Percentiles rank a stretch among this genome's conserved stretches.
phyloP scores from a whole-genome alignment of 495 filamentous ascomycete species.

The Penicillium bialowiezense region DNA sequence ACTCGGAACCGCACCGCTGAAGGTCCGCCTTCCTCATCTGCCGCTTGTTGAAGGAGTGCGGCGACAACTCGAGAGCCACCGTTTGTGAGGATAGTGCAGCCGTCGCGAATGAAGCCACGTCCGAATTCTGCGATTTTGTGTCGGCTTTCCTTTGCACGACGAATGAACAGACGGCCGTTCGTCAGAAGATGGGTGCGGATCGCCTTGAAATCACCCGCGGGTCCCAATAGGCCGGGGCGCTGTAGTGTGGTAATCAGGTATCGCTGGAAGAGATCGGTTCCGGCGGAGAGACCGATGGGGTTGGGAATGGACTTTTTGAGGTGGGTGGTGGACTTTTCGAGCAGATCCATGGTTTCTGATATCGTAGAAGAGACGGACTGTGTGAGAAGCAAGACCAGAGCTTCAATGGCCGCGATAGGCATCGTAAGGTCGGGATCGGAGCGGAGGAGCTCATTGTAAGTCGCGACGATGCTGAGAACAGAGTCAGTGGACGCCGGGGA shows the following conservation, averaged over 20 bases:
- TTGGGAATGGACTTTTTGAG: constrained; percentile 77
- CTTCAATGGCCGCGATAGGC: constrained; percentile 94
- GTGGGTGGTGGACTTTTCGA: constrained; percentile 68
- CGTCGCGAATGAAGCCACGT: constrained; percentile 70
- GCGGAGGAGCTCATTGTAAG: constrained; percentile 57
- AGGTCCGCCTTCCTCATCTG: constrained; percentile 57
- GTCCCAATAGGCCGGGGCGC: constrained; percentile 49
- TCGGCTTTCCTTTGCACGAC: constrained; percentile 79
- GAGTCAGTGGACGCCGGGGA: constrained; percentile 14
- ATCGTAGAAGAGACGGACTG: constrained; percentile 76
- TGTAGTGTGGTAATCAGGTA: constrained; percentile 77
- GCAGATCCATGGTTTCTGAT: constrained; percentile 85
- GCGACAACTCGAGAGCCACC: constrained; percentile 83
- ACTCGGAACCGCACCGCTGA: constrained; percentile 70
- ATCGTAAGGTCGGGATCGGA: constrained; percentile 84
- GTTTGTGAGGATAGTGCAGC: constrained; percentile 78
- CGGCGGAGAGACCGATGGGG: constrained; percentile 83
- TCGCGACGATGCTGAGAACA: constrained; percentile 51
- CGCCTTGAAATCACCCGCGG: constrained; percentile 70
- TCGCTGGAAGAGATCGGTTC: constrained; percentile 92
- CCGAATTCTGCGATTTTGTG: constrained; percentile 79
- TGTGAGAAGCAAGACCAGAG: constrained; percentile 79
- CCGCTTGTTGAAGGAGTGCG: constrained; percentile 69
- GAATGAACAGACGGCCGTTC: constrained; percentile 81
- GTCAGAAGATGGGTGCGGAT: constrained; percentile 77